Base-by-base conservation (phyloP, 371 early-diverging fungal genomes). In the Capniomyces stellatus region DNA sequence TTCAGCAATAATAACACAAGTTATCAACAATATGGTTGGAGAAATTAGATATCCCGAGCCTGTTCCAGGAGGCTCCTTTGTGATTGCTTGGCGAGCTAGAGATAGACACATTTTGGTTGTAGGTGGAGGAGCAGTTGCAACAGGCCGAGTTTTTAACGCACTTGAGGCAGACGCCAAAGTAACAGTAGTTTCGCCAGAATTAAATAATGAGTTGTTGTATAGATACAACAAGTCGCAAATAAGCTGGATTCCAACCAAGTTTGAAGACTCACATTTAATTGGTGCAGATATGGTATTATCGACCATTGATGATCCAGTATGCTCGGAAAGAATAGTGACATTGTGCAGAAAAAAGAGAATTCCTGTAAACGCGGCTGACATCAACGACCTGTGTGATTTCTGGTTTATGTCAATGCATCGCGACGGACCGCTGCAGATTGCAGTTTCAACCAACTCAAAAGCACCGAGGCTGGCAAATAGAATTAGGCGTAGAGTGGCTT, bases 321-420 rank as follows among this genome's bases (percentile, higher is more conserved):
- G 79, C 61, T 82, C 84, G 2, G 58, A 58, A 24, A 41, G 64
- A 18, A 86, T 91, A 44, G 87, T 82, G 29, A 56, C 71, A 13
- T 61, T 78, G 21, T 80, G 85, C 58, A 71, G 81, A 29, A 62
- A 61, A 24, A 72, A 64, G 30, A 71, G 79, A 28, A 87, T 89
- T 42, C 90, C 90, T 6, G 89, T 91, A 43, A 92, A 92, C 58
- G 89, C 87, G 19, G 92, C 92, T 0, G 93, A 92, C 58, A 82
- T 89, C 21, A 85, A 88, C 15, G 78, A 81, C 18, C 69, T 85
- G 62, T 92, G 91, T 64, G 90, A 92, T 59, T 91, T 92, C 60
- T 89, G 82, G 64, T 91, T 90, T 63, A 87, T 88, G 78, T 83
- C 87, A 24, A 82, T 79, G 27, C 82, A 83, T 57, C 71, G 87